phyloP scores from a whole-genome alignment of 768 basidiomycete genomes.

The Phallus indusiatus region DNA sequence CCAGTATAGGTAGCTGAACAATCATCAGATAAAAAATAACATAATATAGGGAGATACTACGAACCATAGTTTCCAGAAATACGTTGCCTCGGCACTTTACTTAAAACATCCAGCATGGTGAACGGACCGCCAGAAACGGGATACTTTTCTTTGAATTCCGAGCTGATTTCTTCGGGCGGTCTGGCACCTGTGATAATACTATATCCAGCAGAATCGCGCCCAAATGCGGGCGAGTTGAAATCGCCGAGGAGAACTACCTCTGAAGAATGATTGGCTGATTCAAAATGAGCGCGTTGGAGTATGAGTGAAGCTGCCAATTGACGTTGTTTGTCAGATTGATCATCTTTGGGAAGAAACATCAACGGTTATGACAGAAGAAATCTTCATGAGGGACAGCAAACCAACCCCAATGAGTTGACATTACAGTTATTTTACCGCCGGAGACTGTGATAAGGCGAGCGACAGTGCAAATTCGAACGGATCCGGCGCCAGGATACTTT shows the following conservation, averaged over 20 bases:
- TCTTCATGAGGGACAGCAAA: background rate
- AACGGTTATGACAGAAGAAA: background rate
- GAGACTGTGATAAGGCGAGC: constrained; percentile 26
- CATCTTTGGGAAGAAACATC: constrained; percentile 39
- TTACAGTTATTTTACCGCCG: constrained; percentile 7
- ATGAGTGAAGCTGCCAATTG: constrained; percentile 43
- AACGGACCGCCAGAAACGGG: constrained; percentile 29
- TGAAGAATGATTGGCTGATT: constrained; percentile 28
- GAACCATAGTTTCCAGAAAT: constrained; percentile 33
- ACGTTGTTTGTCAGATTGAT: constrained; percentile 43
- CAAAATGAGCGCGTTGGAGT: constrained; percentile 39
- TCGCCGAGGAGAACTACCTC: constrained; percentile 45
- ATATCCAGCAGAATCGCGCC: constrained; percentile 40
- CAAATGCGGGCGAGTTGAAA: constrained; percentile 42
- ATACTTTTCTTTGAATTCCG: constrained; percentile 34
- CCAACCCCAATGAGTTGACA: constrained; percentile 8
- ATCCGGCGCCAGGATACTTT: constrained; percentile 41
- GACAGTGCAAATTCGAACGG: constrained; percentile 38
- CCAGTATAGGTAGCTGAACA: constrained; percentile 38
- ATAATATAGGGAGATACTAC: constrained; percentile 2
- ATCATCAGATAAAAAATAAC: background rate
- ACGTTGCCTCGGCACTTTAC: constrained; percentile 27
- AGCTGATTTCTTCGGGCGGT: constrained; percentile 31
- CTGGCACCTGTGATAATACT: constrained; percentile 35
- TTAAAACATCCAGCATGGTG: constrained; percentile 36